phyloP scores from a whole-genome alignment of 1,139 yeast genomes.

The Scheffersomyces segobiensis region DNA sequence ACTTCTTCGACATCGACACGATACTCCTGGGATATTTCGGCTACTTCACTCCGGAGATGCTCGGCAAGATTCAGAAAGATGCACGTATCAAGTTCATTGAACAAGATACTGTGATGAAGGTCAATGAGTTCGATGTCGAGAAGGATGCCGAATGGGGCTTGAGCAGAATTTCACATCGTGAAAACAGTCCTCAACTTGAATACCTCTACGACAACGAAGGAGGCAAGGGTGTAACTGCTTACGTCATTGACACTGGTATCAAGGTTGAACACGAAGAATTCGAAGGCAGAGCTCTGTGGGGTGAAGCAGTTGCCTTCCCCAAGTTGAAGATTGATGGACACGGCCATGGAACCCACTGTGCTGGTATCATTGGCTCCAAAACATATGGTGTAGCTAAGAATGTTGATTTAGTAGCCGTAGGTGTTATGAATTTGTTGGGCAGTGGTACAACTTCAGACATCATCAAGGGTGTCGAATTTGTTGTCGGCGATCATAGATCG shows the following conservation, averaged over 20 bases:
- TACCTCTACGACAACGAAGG: constrained; percentile 41
- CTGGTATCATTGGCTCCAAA: constrained; percentile 46
- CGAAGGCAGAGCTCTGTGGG: constrained; percentile 46
- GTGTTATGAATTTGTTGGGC: constrained; percentile 43
- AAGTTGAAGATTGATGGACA: constrained; percentile 37
- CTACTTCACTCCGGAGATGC: constrained; percentile 27
- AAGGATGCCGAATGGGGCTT: constrained; percentile 46
- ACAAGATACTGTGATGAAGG: constrained; percentile 32
- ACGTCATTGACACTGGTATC: constrained; percentile 46
- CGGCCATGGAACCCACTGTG: constrained; percentile 49
- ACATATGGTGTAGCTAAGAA: constrained; percentile 46
- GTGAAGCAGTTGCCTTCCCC: constrained; percentile 40
- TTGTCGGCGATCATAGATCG: constrained; percentile 37
- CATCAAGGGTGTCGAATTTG: constrained; percentile 46
- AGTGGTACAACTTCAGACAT: constrained; percentile 44
- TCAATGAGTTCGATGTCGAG: constrained; percentile 37
- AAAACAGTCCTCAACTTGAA: constrained; percentile 13
- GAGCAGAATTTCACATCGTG: constrained; percentile 35
- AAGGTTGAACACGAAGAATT: constrained; percentile 42
- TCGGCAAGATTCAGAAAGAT: constrained; percentile 26
- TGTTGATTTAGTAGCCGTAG: constrained; percentile 43
- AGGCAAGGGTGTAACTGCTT: constrained; percentile 46
- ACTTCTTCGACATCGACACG: constrained; percentile 27
- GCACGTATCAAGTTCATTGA: constrained; percentile 38
- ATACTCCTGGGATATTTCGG: constrained; percentile 36